Conservation (phyloP, 305 asterid species). For the Fraxinus baroniana region DNA sequence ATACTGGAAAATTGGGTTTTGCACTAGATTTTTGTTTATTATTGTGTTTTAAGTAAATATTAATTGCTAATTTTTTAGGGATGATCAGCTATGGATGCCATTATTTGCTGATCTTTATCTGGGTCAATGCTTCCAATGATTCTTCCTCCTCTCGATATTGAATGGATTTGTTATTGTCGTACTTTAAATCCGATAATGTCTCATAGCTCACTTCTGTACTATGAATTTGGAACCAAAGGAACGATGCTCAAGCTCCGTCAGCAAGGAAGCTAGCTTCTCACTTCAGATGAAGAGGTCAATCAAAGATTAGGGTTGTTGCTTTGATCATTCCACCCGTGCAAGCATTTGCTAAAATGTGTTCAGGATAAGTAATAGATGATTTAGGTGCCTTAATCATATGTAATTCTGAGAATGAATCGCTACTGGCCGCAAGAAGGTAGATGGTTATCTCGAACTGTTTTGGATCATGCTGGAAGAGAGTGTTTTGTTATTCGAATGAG, state of each 20-base stretch:
- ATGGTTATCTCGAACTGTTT: conserved; percentile 82
- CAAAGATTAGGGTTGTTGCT: conserved; percentile 43
- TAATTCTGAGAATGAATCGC: conserved; percentile 71
- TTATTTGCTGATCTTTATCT: conserved; percentile 57
- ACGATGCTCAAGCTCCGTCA: conserved; percentile 56
- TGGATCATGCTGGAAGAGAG: conserved; percentile 86
- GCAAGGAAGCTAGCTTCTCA: conserved; percentile 55
- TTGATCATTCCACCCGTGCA: conserved; percentile 92
- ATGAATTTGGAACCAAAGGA: conserved; percentile 87
- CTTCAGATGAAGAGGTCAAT: conserved; percentile 49
- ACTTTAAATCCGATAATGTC: conserved; percentile 55
- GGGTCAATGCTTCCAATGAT: conserved; percentile 63
- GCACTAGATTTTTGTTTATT: background rate
- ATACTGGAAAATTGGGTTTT: background rate
- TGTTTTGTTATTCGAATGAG: conserved; percentile 81
- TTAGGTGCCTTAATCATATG: conserved; percentile 88
- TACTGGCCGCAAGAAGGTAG: conserved; percentile 86
- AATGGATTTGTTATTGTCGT: conserved; percentile 92
- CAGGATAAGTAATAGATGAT: conserved; percentile 83
- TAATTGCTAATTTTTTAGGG: conserved; percentile 5
- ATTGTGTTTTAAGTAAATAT: background rate
- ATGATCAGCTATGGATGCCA: conserved; percentile 62
- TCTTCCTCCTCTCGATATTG: conserved; percentile 89
- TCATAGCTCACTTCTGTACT: conserved; percentile 44
- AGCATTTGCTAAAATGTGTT: conserved; percentile 74